Conservation (phyloP, 1,284 basidiomycete genomes). For the Moesziomyces globuligerus region DNA sequence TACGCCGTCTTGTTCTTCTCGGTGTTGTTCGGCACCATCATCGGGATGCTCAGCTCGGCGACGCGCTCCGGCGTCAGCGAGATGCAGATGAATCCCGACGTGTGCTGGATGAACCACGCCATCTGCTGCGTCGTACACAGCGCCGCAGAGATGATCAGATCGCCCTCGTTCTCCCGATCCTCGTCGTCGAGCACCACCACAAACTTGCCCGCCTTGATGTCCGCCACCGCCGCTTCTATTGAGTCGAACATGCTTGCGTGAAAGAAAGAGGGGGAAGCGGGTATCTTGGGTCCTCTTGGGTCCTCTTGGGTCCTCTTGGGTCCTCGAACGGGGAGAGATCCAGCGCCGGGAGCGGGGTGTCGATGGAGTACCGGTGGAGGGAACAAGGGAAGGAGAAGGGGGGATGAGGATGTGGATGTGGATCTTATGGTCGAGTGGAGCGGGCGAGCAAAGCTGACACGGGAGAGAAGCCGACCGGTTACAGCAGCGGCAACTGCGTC, state of each 20-base stretch:
- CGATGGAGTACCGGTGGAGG: too few relatives aligned
- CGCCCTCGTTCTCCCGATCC: constrained; percentile 66
- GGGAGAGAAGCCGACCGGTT: too few relatives aligned
- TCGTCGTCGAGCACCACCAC: constrained; percentile 66
- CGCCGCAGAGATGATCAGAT: constrained; percentile 62
- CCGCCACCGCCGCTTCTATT: constrained; percentile 53
- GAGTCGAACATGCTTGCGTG: constrained; percentile 55
- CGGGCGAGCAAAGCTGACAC: neutral
- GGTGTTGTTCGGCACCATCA: constrained; percentile 91
- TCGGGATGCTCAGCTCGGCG: constrained; percentile 83
- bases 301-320: too few relatives aligned
- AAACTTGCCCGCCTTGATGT: constrained; percentile 57
- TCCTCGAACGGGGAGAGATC: too few relatives aligned
- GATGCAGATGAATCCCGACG: constrained; percentile 87
- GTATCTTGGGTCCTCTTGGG: too few relatives aligned
- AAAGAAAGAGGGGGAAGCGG: neutral
- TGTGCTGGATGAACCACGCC: constrained; percentile 98
- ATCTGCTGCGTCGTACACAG: constrained; percentile 89
- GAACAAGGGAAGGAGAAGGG: too few relatives aligned
- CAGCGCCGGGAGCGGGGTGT: too few relatives aligned
- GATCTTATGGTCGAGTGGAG: too few relatives aligned
- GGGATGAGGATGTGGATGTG: too few relatives aligned
- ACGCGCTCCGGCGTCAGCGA: constrained; percentile 82
- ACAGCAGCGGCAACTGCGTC: too few relatives aligned
- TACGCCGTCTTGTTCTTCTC: constrained; percentile 95